Evolutionary conservation across 2,329 filamentous ascomycete genomes (phyloP), one percentile per base, ranked within the genome.

Genomic region (Aspergillus pseudoterreus): DNA sequence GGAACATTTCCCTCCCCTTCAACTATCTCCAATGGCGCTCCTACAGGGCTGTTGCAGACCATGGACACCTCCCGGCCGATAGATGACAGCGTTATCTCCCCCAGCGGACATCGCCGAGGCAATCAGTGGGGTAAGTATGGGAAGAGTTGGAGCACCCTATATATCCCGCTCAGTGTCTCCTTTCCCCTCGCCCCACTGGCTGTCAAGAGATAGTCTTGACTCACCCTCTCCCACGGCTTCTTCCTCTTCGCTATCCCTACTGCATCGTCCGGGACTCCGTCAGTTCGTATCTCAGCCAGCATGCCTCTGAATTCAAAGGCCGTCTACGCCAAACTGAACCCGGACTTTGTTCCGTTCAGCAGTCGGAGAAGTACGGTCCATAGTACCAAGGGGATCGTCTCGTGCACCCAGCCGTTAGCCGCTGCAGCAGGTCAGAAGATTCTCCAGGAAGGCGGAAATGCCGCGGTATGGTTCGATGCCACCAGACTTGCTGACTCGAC

Each of bases 321-420:
- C 49, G 70, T 83, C 47, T 81, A 80, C 57, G 74, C 79, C 27
- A 71, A 74, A 48, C 63, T 64, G 19, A 72, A 79, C 42, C 72
- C 77, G 8, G 71, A 76, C 35, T 69, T 68, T 47, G 60, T 60
- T 44, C 65, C 66, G 3, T 72, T 72, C 46, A 43, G 88, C 9
- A 95, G 90, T 61, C 83, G 92, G 36, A 80, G 94, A 56, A 96
- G 92, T 62, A 91, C 95, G 11, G 90, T 97, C 11, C 92, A 97
- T 69, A 96, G 90, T 69, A 92, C 88, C 4, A 87, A 92, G 64
- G 92, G 91, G 43, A 96, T 97, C 52, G 88, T 97, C 44, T 82
- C 92, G 10, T 95, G 88, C 67, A 88, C 90, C 1, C 92, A 97
- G 70, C 91, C 94, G 12, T 77, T 97, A 50, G 94, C 94, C 5